Conservation (phyloP, 805 yeast genomes). For the Myxozyma geophila region DNA sequence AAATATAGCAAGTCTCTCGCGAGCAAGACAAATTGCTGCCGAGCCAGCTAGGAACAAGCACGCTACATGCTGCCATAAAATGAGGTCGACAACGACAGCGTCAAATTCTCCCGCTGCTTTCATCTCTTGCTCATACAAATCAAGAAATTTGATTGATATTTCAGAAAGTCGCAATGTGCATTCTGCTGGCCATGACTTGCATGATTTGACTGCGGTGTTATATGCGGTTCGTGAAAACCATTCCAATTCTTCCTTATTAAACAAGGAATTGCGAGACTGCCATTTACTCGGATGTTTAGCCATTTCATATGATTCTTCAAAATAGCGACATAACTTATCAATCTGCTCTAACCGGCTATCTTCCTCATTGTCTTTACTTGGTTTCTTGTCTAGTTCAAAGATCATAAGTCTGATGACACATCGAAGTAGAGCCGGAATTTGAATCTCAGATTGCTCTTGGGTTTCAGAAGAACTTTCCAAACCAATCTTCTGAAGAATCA, state of each 20-base stretch:
- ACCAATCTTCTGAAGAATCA: constrained; percentile 10
- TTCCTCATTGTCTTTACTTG: background rate
- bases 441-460: background rate
- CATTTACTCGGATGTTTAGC: constrained; percentile 7
- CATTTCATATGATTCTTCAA: constrained; percentile 23
- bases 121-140: constrained; percentile 8
- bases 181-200: constrained; percentile 27
- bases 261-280: background rate
- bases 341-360: background rate
- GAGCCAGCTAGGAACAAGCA: constrained; percentile 17
- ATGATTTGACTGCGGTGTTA: constrained; percentile 27
- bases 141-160: constrained; percentile 22
- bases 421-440: constrained; percentile 23
- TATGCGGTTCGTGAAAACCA: constrained; percentile 32
- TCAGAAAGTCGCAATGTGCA: constrained; percentile 20
- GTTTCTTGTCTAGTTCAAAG: constrained; percentile 5
- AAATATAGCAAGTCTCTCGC: constrained; percentile 1
- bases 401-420: constrained; percentile 25
- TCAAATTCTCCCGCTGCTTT: background rate
- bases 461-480: background rate
- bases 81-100: background rate
- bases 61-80: constrained; percentile 12
- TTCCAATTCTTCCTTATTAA: constrained; percentile 19
- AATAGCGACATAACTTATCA: constrained; percentile 21
- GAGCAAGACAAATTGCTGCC: constrained; percentile 17